phyloP scores from a whole-genome alignment of 306 rosid species.

The Lathyrus oleraceus region DNA sequence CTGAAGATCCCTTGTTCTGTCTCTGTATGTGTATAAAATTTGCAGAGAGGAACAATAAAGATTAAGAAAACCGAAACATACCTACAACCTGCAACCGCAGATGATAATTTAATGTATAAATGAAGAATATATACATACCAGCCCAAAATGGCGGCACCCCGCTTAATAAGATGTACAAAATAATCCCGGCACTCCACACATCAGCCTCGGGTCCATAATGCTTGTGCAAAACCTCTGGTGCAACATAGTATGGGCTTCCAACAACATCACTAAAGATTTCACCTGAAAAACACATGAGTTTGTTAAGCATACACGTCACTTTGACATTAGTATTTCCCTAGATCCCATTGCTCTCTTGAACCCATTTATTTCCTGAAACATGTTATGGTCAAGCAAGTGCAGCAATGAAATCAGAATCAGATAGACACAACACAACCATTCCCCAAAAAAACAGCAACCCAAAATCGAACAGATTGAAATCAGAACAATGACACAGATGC shows the following conservation, averaged over 20 bases:
- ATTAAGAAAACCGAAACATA: slow-evolving; percentile 16
- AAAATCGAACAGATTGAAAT: slow-evolving; percentile 11
- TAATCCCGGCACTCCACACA: slow-evolving; percentile 71
- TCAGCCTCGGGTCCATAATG: slow-evolving; percentile 64
- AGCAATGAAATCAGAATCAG: background rate
- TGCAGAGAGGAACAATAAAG: slow-evolving; percentile 24
- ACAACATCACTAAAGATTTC: slow-evolving; percentile 55
- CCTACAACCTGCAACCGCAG: slow-evolving; percentile 8
- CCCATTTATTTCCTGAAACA: background rate
- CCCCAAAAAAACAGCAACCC: background rate
- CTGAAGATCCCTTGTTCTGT: slow-evolving; percentile 56
- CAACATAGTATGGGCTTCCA: slow-evolving; percentile 68
- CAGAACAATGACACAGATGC: slow-evolving; percentile 7
- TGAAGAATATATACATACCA: slow-evolving; percentile 39
- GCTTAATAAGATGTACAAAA: slow-evolving; percentile 57
- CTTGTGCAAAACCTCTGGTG: slow-evolving; percentile 64
- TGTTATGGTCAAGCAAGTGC: background rate
- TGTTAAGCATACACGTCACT: slow-evolving; percentile 18
- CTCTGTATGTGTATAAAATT: slow-evolving; percentile 42
- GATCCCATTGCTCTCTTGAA: background rate
- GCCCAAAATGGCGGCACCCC: slow-evolving; percentile 73
- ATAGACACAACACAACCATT: background rate
- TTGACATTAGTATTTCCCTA: slow-evolving; percentile 1
- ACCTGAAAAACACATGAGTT: slow-evolving; percentile 45
- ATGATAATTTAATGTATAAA: slow-evolving; percentile 8